These are phyloP conservation scores for Metarhizium sp. DNA, from an alignment of 2,329 filamentous ascomycete species.

Conservation along the genomic window DNA sequence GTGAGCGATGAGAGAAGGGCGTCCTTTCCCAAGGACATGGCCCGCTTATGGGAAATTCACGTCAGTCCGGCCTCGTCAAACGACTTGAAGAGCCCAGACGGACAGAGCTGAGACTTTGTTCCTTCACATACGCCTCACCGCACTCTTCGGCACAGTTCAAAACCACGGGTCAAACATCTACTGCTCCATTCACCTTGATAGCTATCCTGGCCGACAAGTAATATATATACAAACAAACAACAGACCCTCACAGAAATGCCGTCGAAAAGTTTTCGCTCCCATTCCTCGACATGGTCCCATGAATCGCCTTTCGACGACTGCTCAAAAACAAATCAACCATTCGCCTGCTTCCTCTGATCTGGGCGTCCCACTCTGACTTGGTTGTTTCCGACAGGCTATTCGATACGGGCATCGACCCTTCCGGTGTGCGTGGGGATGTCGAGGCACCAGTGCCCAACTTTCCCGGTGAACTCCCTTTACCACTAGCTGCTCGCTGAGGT, in stretches of 20 bases:
- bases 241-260: constrained; percentile 21
- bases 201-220: background rate
- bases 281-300: constrained; percentile 19
- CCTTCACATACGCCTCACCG: background rate
- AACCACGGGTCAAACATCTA: background rate
- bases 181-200: background rate
- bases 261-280: constrained; percentile 18
- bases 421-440: constrained; percentile 2
- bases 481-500: constrained; percentile 12
- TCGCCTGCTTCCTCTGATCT: constrained; percentile 34
- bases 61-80: constrained; percentile 20
- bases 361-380: constrained; percentile 17
- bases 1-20: constrained; percentile 22
- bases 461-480: constrained; percentile 12
- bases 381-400: background rate
- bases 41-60: constrained; percentile 33
- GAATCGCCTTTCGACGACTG: constrained; percentile 33
- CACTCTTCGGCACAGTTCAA: background rate
- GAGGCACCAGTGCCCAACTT: constrained; percentile 4
- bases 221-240: constrained; percentile 1
- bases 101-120: background rate
- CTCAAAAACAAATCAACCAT: constrained; percentile 48
- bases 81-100: background rate
- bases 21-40: constrained; percentile 23
- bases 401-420: background rate